Evolutionary conservation across 148 eudicot genomes (phyloP), one percentile per base, ranked within the genome.

Genomic region (Rhododendron molle): DNA sequence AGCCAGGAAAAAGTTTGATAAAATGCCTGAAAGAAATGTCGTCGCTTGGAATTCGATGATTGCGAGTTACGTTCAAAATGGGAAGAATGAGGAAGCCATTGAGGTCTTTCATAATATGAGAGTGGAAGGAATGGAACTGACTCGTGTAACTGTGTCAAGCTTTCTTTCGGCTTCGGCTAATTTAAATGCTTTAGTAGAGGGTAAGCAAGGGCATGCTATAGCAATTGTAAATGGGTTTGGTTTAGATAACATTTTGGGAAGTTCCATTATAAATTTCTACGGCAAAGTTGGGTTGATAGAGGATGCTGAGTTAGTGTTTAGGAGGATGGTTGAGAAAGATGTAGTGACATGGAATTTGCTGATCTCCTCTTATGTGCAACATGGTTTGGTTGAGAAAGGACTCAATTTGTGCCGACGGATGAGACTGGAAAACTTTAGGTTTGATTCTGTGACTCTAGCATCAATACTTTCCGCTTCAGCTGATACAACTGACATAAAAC

Each of bases 341-440:
- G 88, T 73, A 40, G 92, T 93, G 74, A 90, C 95, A 10, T 93
- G 95, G 95, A 93, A 91, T 85, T 86, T 91, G 92, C 54, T 91
- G 71, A 76, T 92, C 46, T 91, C 93, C 88, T 90, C 92, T 86
- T 90, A 91, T 90, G 89, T 87, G 62, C 93, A 89, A 43, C 83
- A 88, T 80, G 87, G 90, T 26, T 81, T 87, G 36, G 77, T 82
- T 49, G 89, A 88, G 50, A 76, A 89, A 8, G 91, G 88, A 2
- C 52, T 91, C 50, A 60, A 72, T 65, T 82, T 86, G 56, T 91
- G 93, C 72, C 88, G 47, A 15, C n/a, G 12, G 71, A 91, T 93
- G 95, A 90, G 91, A 85, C 83, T 77, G 76, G 85, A 88, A 60
- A 86, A 90, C 67, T 87, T 90, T 40, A 88, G 80, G 78, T 92